Base-by-base conservation (phyloP, 2,329 filamentous ascomycete species). In the Diaporthe eres region DNA sequence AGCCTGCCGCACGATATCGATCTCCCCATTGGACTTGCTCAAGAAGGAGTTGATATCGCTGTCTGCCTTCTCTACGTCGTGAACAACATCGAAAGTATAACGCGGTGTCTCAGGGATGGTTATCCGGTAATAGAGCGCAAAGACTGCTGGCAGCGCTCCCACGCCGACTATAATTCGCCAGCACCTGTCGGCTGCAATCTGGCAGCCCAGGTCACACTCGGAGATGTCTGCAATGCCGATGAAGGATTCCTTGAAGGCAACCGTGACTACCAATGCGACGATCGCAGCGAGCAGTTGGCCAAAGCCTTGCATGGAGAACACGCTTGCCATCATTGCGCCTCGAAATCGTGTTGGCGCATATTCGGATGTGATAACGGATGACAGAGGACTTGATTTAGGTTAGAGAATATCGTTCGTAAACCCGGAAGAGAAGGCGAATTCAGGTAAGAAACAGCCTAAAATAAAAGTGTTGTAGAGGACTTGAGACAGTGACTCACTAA, bases 281-380 rank as follows among this genome's bases (percentile, higher is more conserved):
- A 95, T 86, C 37, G 93, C 92, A 17, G 93, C 93, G 28, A 88
- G 87, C 71, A 96, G 91, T 81, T 96, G 94, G n/a, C 94, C 94
- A 37, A 95, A 87, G 65, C 94, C 94, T 81, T 97, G 94, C 94
- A 96, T 96, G 51, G 93, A 94, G 81, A 97, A 97, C 67, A 96
- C 94, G 22, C 93, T 90, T 15, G 92, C 93, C 87, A 97, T 94
- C 93, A 97, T 96, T 75, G 92, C 93, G 77, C 94, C 94, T 80
- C 94, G 89, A 91, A 94, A 95, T 80, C 93, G 91, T 17, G 94
- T 96, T 3, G 94, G 95, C 12, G 94, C 94, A 82, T 96, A 96
- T 80, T 97, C 94, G 15, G 94, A 93, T 7, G 94, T 96, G 78
- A 96, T 96, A 72, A 97, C 93, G 0, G 93, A 93, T 61, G 91